Conservation (phyloP, 495 filamentous ascomycete species). For the Penicillium fimorum region DNA sequence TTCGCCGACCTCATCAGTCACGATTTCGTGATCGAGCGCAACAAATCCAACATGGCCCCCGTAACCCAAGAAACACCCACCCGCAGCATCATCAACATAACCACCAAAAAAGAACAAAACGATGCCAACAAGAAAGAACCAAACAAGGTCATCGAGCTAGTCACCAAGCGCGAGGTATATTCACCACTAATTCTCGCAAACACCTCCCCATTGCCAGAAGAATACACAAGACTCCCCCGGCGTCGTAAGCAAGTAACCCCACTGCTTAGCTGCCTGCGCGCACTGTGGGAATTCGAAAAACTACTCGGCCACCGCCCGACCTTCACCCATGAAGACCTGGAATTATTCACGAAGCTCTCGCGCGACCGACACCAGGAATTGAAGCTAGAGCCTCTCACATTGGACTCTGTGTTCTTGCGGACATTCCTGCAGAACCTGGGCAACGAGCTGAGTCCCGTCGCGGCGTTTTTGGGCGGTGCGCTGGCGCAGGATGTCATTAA, state of each 20-base stretch:
- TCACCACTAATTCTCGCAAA: slow-evolving; percentile 78
- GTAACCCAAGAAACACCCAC: slow-evolving; percentile 70
- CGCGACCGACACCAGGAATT: slow-evolving; percentile 72
- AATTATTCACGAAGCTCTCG: slow-evolving; percentile 72
- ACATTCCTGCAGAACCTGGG: slow-evolving; percentile 79
- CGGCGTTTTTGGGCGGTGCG: slow-evolving; percentile 84
- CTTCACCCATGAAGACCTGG: slow-evolving; percentile 57
- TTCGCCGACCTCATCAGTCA: slow-evolving; percentile 90
- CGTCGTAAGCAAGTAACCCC: slow-evolving; percentile 74
- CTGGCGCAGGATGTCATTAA: slow-evolving; percentile 97
- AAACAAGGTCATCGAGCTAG: slow-evolving; percentile 76
- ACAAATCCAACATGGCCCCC: slow-evolving; percentile 72
- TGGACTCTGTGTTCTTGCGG: slow-evolving; percentile 76
- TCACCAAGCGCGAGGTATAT: slow-evolving; percentile 89
- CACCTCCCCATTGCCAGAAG: slow-evolving; percentile 67
- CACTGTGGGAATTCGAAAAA: slow-evolving; percentile 75
- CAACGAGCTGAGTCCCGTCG: slow-evolving; percentile 79
- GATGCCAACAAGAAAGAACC: slow-evolving; percentile 73
- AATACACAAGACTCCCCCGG: slow-evolving; percentile 62
- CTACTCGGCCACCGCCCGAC: slow-evolving; percentile 54
- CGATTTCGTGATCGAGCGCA: slow-evolving; percentile 81
- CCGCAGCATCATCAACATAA: slow-evolving; percentile 67
- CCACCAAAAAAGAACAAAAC: slow-evolving; percentile 67
- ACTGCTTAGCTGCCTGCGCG: slow-evolving; percentile 75
- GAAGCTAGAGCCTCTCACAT: slow-evolving; percentile 70